A percentile compares a stretch with the other conserved stretches of the same genome.
Evolutionary conservation across 768 basidiomycete species (phyloP).

Genomic region (Xerocomus brunneocitrinus): DNA sequence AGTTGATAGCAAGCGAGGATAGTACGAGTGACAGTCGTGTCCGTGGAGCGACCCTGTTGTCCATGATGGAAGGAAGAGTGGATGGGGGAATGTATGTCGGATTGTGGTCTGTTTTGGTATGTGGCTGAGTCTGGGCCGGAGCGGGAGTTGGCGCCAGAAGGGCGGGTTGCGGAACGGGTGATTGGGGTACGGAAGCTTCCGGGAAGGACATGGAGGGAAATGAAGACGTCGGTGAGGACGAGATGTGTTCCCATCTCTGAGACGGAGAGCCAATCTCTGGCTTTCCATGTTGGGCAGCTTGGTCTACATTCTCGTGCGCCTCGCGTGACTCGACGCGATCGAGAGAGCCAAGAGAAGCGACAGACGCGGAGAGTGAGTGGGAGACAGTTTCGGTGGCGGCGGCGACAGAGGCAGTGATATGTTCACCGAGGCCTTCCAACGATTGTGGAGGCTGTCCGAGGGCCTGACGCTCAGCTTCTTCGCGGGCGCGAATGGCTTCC

Average conservation of each 20-base stretch:
- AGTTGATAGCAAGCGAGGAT: slow-evolving; percentile 77
- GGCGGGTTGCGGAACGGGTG: slow-evolving; percentile 31
- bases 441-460: slow-evolving; percentile 20
- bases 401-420: slow-evolving; percentile 19
- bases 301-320: slow-evolving; percentile 22
- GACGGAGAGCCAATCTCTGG: slow-evolving; percentile 29
- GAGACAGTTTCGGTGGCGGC: slow-evolving; percentile 18
- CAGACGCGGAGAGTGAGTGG: slow-evolving; percentile 16
- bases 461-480: slow-evolving; percentile 43
- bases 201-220: slow-evolving; percentile 80
- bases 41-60: slow-evolving; percentile 57
- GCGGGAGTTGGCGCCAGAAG: slow-evolving; percentile 14
- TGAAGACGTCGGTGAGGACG: slow-evolving; percentile 54
- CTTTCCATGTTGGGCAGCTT: slow-evolving; percentile 4
- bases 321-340: slow-evolving; percentile 17
- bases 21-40: slow-evolving; percentile 66
- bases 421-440: slow-evolving; percentile 24
- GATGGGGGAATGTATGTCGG: slow-evolving; percentile 34
- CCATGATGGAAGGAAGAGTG: slow-evolving; percentile 67
- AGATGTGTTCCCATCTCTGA: slow-evolving; percentile 74
- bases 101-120: slow-evolving; percentile 20
- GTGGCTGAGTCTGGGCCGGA: slow-evolving; percentile 11
- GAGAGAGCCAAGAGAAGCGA: slow-evolving; percentile 16
- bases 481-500: slow-evolving; percentile 52
- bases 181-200: slow-evolving; percentile 52